phyloP scores from a whole-genome alignment of 495 filamentous ascomycete species.

The Chaetomium tenue region DNA sequence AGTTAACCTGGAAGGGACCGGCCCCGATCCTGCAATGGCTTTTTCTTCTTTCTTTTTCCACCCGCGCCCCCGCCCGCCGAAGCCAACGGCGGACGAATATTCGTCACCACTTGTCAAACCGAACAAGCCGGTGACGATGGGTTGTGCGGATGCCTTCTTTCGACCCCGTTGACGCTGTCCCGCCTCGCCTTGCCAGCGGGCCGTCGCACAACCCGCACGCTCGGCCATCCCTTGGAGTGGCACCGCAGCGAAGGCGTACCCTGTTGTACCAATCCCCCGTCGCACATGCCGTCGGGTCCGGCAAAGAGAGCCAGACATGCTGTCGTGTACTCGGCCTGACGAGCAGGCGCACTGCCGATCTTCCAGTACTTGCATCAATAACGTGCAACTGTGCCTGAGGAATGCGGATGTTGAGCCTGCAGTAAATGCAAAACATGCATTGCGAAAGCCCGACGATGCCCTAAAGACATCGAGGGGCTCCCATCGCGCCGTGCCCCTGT shows the following conservation, averaged over 20 bases:
- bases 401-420: background rate
- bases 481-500: background rate
- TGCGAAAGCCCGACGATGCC: background rate
- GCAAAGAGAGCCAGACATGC: conserved; percentile 8
- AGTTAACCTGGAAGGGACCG: too few species aligned
- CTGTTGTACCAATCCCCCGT: conserved; percentile 14
- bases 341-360: conserved; percentile 11
- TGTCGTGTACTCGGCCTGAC: background rate
- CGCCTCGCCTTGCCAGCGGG: conserved; percentile 1
- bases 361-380: conserved; percentile 1
- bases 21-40: background rate
- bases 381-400: conserved; percentile 2
- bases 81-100: background rate
- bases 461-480: background rate
- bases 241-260: conserved; percentile 7
- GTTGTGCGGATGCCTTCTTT: conserved; percentile 4
- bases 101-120: too few species aligned
- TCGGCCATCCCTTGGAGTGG: conserved; percentile 1
- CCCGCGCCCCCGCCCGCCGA: background rate
- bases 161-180: background rate
- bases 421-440: conserved; percentile 16
- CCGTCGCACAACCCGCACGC: background rate
- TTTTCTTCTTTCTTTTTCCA: background rate
- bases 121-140: background rate
- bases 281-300: conserved; percentile 12